phyloP scores from a whole-genome alignment of 177 flowering plant species.

The Vitis hybrid region DNA sequence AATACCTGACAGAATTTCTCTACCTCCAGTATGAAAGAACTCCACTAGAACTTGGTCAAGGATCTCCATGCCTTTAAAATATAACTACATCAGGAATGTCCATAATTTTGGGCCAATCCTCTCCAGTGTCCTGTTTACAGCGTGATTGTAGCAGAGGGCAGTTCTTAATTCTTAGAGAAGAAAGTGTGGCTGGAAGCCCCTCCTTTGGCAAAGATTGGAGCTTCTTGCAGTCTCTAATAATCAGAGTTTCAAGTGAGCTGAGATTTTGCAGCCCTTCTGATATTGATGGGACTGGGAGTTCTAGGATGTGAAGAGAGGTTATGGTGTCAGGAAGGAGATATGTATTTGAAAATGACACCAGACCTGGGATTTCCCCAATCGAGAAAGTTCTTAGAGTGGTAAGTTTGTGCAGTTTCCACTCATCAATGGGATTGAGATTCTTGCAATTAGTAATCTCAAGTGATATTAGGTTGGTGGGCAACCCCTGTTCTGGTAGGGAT shows the following conservation, averaged over 20 bases:
- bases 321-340: constrained; percentile 1
- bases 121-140: constrained; percentile 2
- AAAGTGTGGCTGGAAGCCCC: constrained; percentile 18
- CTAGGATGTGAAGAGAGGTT: background rate
- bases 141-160: constrained; percentile 13
- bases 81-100: background rate
- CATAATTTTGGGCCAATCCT: constrained; percentile 15
- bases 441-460: constrained; percentile 7
- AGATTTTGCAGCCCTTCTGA: background rate
- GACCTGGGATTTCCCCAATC: constrained; percentile 12
- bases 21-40: too few relatives aligned
- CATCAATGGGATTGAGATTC: constrained; percentile 2
- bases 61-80: background rate
- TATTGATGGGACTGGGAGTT: background rate
- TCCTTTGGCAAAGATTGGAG: constrained; percentile 5
- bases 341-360: background rate
- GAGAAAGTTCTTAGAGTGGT: constrained; percentile 11
- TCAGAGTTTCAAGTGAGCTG: background rate
- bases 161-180: background rate
- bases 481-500: too few relatives aligned
- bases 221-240: background rate
- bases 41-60: background rate
- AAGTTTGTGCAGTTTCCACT: constrained; percentile 16
- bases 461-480: constrained; percentile 8
- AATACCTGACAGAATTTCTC: too few relatives aligned